A percentile compares a stretch with the other conserved stretches of the same genome.
phyloP scores from a whole-genome alignment of 768 basidiomycete genomes.

The Boletus pseudo-olivaceus region DNA sequence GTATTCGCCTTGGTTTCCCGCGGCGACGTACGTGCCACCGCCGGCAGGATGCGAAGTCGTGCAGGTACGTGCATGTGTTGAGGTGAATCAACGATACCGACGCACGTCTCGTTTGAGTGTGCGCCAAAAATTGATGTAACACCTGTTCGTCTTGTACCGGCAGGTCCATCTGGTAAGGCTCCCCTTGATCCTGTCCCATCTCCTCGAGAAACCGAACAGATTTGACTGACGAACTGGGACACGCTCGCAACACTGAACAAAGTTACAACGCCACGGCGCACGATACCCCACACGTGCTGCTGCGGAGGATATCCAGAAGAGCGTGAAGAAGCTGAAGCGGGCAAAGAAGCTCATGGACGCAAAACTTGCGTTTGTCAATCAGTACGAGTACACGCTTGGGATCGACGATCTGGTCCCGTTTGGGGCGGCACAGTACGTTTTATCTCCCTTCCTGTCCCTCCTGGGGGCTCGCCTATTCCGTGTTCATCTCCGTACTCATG shows the following conservation, averaged over 20 bases:
- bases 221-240: background rate
- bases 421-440: conserved; percentile 64
- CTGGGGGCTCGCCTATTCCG: conserved; percentile 26
- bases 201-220: background rate
- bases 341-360: conserved; percentile 43
- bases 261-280: conserved; percentile 79
- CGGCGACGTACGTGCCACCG: conserved; percentile 39
- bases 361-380: conserved; percentile 47
- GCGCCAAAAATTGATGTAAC: background rate
- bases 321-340: conserved; percentile 51
- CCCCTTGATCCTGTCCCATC: background rate
- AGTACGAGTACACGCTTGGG: conserved; percentile 57
- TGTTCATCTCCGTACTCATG: conserved; percentile 36
- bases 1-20: too few relatives aligned
- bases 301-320: conserved; percentile 37
- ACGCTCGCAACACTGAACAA: background rate
- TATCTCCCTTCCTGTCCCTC: conserved; percentile 41
- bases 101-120: background rate
- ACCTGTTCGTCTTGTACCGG: background rate
- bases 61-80: conserved; percentile 39
- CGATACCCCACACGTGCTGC: conserved; percentile 61
- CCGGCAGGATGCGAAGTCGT: conserved; percentile 46
- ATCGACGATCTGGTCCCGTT: conserved; percentile 56
- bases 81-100: background rate
- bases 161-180: conserved; percentile 19